Evolutionary conservation across 495 filamentous ascomycete genomes (phyloP).

Genomic region (Pyronema domesticum): DNA sequence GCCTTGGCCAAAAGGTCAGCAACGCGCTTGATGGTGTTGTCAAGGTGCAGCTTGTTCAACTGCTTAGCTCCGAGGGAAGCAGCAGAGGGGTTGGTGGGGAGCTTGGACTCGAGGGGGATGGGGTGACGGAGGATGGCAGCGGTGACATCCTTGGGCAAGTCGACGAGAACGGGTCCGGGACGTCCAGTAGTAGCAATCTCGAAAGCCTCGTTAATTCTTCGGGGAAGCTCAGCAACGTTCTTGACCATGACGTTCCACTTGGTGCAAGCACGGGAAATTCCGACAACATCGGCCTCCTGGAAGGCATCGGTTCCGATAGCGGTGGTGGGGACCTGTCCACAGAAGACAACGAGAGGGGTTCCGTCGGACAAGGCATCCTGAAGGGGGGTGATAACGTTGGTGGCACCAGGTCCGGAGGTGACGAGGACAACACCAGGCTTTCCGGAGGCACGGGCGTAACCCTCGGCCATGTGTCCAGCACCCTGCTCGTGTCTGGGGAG

Average conservation of each 20-base stretch:
- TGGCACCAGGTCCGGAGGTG: slow-evolving; percentile 62
- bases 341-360: slow-evolving; percentile 62
- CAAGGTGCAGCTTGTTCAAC: slow-evolving; percentile 38
- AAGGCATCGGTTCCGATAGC: slow-evolving; percentile 67
- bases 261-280: slow-evolving; percentile 60
- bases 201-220: slow-evolving; percentile 68
- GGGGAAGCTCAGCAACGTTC: slow-evolving; percentile 57
- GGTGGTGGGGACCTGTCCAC: slow-evolving; percentile 54
- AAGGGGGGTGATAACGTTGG: slow-evolving; percentile 63
- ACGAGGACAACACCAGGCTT: slow-evolving; percentile 63
- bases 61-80: slow-evolving; percentile 48
- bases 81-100: slow-evolving; percentile 51
- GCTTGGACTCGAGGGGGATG: slow-evolving; percentile 46
- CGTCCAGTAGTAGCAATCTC: slow-evolving; percentile 62
- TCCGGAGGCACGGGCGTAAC: slow-evolving; percentile 57
- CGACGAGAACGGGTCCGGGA: slow-evolving; percentile 63
- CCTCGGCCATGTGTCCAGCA: slow-evolving; percentile 66
- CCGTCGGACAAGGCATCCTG: slow-evolving; percentile 64
- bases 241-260: slow-evolving; percentile 82
- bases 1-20: slow-evolving; percentile 51
- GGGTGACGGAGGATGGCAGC: slow-evolving; percentile 44
- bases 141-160: slow-evolving; percentile 65
- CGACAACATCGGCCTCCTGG: slow-evolving; percentile 62
- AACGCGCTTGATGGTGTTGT: slow-evolving; percentile 42
- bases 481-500: slow-evolving; percentile 65